Evolutionary conservation across 768 basidiomycete genomes (phyloP).

Genomic region (Lactifluus piperatus): DNA sequence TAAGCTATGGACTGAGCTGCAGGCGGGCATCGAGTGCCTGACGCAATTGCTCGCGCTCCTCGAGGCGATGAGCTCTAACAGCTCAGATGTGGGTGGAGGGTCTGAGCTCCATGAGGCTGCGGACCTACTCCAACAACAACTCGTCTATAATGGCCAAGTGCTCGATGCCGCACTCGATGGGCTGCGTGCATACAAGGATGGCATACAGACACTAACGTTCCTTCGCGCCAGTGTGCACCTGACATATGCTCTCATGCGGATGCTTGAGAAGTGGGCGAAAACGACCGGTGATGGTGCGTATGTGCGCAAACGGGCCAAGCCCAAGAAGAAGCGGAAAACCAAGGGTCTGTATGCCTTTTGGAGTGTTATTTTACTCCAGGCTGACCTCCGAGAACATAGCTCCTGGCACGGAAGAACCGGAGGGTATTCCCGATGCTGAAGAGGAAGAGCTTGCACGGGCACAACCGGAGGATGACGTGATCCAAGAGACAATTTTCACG

Average conservation of each 20-base stretch:
- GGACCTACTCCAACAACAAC: slow-evolving; percentile 73
- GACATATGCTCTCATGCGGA: slow-evolving; percentile 73
- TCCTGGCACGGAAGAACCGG: slow-evolving; percentile 28
- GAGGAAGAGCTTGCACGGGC: slow-evolving; percentile 48
- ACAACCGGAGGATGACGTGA: slow-evolving; percentile 41
- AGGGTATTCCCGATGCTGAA: slow-evolving; percentile 53
- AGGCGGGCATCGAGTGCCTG: slow-evolving; percentile 89
- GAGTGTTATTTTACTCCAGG: not conserved
- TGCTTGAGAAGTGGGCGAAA: slow-evolving; percentile 86
- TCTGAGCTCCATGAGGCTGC: slow-evolving; percentile 56
- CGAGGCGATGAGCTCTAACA: slow-evolving; percentile 64
- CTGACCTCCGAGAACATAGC: slow-evolving; percentile 1
- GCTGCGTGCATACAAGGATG: slow-evolving; percentile 69
- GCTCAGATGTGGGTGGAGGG: slow-evolving; percentile 32
- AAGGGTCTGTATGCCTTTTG: slow-evolving; percentile 20
- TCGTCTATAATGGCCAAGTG: slow-evolving; percentile 93
- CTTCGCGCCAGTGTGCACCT: slow-evolving; percentile 82
- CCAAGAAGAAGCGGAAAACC: slow-evolving; percentile 37
- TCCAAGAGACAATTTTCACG: slow-evolving; percentile 82
- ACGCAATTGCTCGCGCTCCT: slow-evolving; percentile 87
- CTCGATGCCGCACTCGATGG: slow-evolving; percentile 82
- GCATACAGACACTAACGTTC: slow-evolving; percentile 70
- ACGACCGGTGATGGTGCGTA: slow-evolving; percentile 46
- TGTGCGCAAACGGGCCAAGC: slow-evolving; percentile 65
- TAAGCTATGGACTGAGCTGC: slow-evolving; percentile 88